Base-by-base conservation (phyloP, 371 early-diverging fungal genomes). In the Syncephalastrum racemosum region DNA sequence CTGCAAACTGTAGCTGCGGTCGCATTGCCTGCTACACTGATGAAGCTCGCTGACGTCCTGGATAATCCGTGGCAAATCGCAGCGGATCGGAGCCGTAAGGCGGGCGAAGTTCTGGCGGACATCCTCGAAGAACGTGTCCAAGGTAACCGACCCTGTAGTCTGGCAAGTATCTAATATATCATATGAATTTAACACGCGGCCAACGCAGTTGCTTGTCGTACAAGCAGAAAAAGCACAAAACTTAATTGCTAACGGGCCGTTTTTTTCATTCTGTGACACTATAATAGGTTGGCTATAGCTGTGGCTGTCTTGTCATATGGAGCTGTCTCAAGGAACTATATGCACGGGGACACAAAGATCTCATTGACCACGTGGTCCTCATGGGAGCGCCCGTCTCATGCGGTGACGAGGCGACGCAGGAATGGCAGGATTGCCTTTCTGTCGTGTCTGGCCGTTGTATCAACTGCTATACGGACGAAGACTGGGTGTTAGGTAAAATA, bases 21-120 rank as follows among this genome's bases (percentile, higher is more conserved):
- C 18, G 85, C 92, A 4, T 81, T 93, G 46, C 97, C 85, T 10
- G 80, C 76, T 1, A 80, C 80, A 8, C 53, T 83, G 8, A 43
- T 85, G n/a, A 81, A 79, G 45, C 46, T 73, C 12, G 76, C 79
- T 5, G 83, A 85, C 59, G 73, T 78, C 14, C 70, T 85, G 54
- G 97, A 97, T 66, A 97, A 97, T 67, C 97, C 97, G 20, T 98
- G 98, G 98, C 76, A 73, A 12, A 86, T 89, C 22, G 96, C 89
- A 22, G 78, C 90, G 48, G 91, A 91, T 63, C 81, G 94, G 44
- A 93, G 95, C n/a, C 77, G 80, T 19, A 95, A 92, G 71, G 92
- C 97, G 0, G 97, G 97, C 2, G 73, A 82, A 70, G 84, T 97
- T 0, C 70, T 92, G 50, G 91, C 92, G 0, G 94, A 96, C 64